Conservation (phyloP, 306 rosid species). For the Vigna nakashimae region DNA sequence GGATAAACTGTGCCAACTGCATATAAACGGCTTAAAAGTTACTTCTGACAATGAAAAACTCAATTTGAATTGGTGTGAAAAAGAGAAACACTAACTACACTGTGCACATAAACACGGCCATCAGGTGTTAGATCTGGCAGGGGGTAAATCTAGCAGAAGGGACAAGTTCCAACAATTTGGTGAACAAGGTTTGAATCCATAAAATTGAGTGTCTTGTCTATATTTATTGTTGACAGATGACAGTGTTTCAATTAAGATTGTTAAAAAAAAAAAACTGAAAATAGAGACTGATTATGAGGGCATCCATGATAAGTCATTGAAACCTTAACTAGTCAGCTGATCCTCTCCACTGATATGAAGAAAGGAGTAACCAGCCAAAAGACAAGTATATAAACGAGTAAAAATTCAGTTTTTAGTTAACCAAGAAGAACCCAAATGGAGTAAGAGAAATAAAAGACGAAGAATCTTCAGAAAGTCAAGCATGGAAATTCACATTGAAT, state of each 20-base stretch:
- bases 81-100: constrained; percentile 14
- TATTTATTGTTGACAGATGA: neutral
- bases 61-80: neutral
- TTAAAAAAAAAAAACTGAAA: neutral
- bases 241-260: neutral
- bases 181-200: neutral
- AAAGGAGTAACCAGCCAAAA: constrained; percentile 10
- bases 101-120: neutral
- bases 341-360: constrained; percentile 1
- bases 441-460: neutral
- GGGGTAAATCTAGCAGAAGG: neutral
- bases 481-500: constrained; percentile 1
- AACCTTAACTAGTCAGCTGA: neutral
- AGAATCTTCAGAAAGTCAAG: constrained; percentile 36
- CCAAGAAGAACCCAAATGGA: neutral
- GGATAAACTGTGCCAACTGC: neutral
- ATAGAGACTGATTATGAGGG: neutral
- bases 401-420: constrained; percentile 34
- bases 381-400: neutral
- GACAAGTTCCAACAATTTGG: neutral
- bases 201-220: too few species aligned
- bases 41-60: neutral
- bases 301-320: constrained; percentile 1
- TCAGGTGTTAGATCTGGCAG: neutral
- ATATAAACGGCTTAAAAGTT: neutral